Base-by-base conservation (phyloP, 192 early-diverging fungal genomes). In the Dissophora globulifera region DNA sequence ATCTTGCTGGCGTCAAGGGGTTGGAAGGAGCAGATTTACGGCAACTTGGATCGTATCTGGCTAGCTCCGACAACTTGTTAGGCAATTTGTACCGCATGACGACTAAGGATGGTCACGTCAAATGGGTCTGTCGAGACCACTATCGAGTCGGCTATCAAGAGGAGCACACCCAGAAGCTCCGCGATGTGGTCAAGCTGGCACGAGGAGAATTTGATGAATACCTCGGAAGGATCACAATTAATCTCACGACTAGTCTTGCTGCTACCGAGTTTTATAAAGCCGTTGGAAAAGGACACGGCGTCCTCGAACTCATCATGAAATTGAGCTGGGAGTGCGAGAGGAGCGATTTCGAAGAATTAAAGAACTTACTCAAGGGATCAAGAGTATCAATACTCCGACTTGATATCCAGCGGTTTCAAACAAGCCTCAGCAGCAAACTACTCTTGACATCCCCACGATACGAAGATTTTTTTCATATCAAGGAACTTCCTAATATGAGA, bases 51-150 rank as follows among this genome's bases (percentile, higher is more conserved):
- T 58, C 65, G 19, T 58, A 47, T 25, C 42, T 67, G 46, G 23
- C 16, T 15, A 19, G 32, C 10, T 19, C 27, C 16, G 55, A 15
- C 6, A 67, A 58, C 25, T 32, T 58, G 0, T 47, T 58, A 29
- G 65, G 65, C 0, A 50, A 50, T 23, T 47, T 67, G 0, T 67
- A 58, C 40, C 53, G 65, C 15, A 58, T 67, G 53, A 50, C 48
- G 11, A 58, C 65, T 26, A 25, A n/a, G 2, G 46, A 50, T 41
- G 65, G 65, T 15, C 47, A 67, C 31, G 65, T 67, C 55, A 67
- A 67, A 32, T 67, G 65, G 65, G 65, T 67, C 29, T 67, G 65
- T 12, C 55, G 26, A n/a, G 55, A 67, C 25, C 65, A 67, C 25
- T 67, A 58, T 53, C 47, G 55, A 19, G 38, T 31, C 12, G 22